These are phyloP conservation scores for Lycium barbarum DNA, from an alignment of 257 asterid genomes.

Conservation along the genomic window DNA sequence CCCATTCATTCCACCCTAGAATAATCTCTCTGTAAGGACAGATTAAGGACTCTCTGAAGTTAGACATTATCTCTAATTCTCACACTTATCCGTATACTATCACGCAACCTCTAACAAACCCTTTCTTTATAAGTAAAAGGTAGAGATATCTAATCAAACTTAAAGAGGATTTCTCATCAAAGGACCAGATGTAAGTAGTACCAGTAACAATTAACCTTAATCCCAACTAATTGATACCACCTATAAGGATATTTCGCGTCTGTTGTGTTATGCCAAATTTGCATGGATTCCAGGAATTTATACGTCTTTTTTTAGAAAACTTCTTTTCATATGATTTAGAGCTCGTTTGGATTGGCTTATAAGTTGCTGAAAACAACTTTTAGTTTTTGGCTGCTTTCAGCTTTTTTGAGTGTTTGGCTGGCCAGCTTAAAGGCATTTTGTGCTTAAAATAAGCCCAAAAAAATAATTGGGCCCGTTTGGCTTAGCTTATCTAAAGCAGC, in stretches of 20 bases:
- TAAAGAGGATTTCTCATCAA: background rate
- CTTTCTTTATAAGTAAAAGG: background rate
- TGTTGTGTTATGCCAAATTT: background rate
- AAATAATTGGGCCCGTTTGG: too few relatives aligned
- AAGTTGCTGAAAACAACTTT: too few relatives aligned
- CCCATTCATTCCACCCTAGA: background rate
- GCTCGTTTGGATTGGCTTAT: too few relatives aligned
- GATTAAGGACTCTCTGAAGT: slow-evolving; percentile 5
- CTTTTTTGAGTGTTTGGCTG: too few relatives aligned
- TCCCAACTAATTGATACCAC: background rate
- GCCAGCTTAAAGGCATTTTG: too few relatives aligned
- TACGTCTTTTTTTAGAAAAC: background rate
- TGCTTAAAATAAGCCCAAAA: too few relatives aligned
- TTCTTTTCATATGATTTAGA: background rate
- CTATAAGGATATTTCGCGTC: background rate
- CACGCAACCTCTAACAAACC: slow-evolving; percentile 7
- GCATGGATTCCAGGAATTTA: background rate
- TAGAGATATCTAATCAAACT: background rate
- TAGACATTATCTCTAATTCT: background rate
- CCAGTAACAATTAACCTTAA: background rate
- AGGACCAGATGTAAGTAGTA: background rate
- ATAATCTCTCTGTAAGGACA: background rate
- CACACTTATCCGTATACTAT: background rate
- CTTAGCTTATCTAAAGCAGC: too few relatives aligned
- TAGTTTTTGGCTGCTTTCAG: too few relatives aligned